These are phyloP conservation scores for Globisporangium cederbergense DNA, from an alignment of 352 stramenopile species.

Conservation along the genomic window DNA sequence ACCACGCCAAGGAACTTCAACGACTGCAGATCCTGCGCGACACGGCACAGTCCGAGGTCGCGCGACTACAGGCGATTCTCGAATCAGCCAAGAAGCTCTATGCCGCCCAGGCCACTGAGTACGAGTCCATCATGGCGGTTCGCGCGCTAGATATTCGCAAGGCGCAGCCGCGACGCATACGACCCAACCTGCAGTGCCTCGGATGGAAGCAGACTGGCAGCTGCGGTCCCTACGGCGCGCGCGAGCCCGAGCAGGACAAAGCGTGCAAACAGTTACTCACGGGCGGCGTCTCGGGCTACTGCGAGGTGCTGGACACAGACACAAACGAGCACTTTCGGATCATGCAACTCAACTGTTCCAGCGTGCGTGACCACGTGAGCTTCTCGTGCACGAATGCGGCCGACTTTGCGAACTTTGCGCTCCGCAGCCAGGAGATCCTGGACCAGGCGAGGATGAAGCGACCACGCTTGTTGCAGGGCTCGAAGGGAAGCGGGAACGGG, in stretches of 20 bases:
- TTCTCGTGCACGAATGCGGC: constrained; percentile 54
- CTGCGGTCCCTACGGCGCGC: constrained; percentile 43
- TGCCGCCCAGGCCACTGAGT: constrained; percentile 26
- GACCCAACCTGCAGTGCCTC: constrained; percentile 45
- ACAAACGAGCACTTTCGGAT: constrained; percentile 63
- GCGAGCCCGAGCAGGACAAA: constrained; percentile 46
- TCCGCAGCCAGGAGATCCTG: constrained; percentile 31
- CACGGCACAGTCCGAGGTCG: constrained; percentile 34
- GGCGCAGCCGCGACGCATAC: constrained; percentile 28
- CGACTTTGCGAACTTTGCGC: constrained; percentile 63
- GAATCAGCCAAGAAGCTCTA: constrained; percentile 30
- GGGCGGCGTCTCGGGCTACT: constrained; percentile 53
- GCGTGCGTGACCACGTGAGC: constrained; percentile 39
- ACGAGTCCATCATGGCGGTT: constrained; percentile 30
- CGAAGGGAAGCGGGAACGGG: constrained; percentile 35
- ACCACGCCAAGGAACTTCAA: constrained; percentile 30
- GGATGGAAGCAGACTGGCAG: constrained; percentile 56
- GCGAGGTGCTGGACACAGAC: constrained; percentile 49
- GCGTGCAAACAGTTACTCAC: constrained; percentile 43
- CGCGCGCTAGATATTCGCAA: constrained; percentile 34
- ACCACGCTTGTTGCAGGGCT: constrained; percentile 22
- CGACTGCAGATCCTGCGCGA: constrained; percentile 32
- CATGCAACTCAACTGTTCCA: constrained; percentile 68
- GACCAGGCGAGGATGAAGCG: constrained; percentile 18
- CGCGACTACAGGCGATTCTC: constrained; percentile 31